These are phyloP conservation scores for Plenodomus tracheiphilus DNA, from an alignment of 2,329 filamentous ascomycete species.

Conservation along the genomic window DNA sequence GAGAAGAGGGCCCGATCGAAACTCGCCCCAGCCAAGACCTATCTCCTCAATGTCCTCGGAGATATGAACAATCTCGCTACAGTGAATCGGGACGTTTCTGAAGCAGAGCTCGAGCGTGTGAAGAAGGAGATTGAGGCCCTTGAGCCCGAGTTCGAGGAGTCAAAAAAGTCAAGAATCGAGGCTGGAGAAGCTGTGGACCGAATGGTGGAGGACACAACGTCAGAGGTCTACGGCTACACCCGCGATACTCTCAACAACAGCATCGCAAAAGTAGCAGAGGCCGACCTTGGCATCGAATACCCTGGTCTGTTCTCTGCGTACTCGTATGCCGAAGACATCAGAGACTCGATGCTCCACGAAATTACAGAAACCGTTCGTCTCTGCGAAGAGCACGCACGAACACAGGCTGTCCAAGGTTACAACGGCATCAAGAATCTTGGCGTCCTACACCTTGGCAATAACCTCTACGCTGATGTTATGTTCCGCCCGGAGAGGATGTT, in stretches of 20 bases:
- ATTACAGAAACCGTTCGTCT: conserved; percentile 76
- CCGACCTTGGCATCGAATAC: conserved; percentile 80
- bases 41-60: conserved; percentile 88
- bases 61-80: conserved; percentile 81
- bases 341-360: conserved; percentile 86
- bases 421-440: conserved; percentile 87
- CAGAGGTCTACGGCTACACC: conserved; percentile 83
- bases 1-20: conserved; percentile 96
- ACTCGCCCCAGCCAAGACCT: conserved; percentile 91
- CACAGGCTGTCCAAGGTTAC: conserved; percentile 77
- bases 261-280: conserved; percentile 75
- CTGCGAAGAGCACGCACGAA: conserved; percentile 86
- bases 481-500: conserved; percentile 97
- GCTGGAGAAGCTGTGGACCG: conserved; percentile 80
- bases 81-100: conserved; percentile 85
- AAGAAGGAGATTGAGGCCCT: conserved; percentile 77
- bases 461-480: conserved; percentile 75
- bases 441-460: conserved; percentile 82
- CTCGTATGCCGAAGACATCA: conserved; percentile 90
- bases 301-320: conserved; percentile 84
- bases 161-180: conserved; percentile 76
- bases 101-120: conserved; percentile 82
- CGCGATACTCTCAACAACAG: conserved; percentile 73
- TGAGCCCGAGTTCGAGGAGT: conserved; percentile 82
- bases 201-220: conserved; percentile 82